Evolutionary conservation across 768 basidiomycete species (phyloP).

Genomic region (Pulveroboletus sp.): DNA sequence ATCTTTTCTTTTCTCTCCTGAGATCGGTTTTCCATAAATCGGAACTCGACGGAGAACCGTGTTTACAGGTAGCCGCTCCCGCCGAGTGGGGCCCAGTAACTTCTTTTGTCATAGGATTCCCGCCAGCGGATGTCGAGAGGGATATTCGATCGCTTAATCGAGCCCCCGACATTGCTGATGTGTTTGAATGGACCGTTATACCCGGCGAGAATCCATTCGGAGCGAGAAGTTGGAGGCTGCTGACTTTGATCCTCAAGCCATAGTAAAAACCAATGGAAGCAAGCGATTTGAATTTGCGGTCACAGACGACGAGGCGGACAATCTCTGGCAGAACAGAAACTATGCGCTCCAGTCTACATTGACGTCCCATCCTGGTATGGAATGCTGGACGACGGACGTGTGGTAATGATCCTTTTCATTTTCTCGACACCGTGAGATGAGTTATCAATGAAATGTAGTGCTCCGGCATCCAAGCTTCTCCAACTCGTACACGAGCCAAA

Average conservation of each 20-base stretch:
- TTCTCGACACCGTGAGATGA: neutral
- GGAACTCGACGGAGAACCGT: constrained; percentile 56
- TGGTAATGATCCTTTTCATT: constrained; percentile 54
- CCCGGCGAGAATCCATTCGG: constrained; percentile 94
- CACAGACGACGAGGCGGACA: constrained; percentile 70
- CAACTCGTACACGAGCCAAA: constrained; percentile 76
- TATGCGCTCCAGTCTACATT: constrained; percentile 74
- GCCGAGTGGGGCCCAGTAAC: constrained; percentile 92
- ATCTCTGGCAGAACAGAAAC: constrained; percentile 84
- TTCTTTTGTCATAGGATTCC: constrained; percentile 95
- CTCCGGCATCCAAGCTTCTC: constrained; percentile 68
- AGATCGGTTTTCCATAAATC: constrained; percentile 95
- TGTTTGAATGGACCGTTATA: constrained; percentile 95
- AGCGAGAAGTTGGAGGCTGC: constrained; percentile 98
- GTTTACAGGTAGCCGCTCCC: constrained; percentile 83
- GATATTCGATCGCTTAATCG: constrained; percentile 84
- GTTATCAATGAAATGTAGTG: constrained; percentile 34
- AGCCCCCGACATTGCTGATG: constrained; percentile 80
- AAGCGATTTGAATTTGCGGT: constrained; percentile 68
- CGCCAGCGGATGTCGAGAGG: constrained; percentile 90
- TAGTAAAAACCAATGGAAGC: constrained; percentile 90
- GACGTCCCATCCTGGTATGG: constrained; percentile 57
- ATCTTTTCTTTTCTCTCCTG: constrained; percentile 96
- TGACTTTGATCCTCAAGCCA: constrained; percentile 96
- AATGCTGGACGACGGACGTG: constrained; percentile 87